These are phyloP conservation scores for Eucalyptus polyanthemos DNA, from an alignment of 345 rosid species.

Conservation along the genomic window DNA sequence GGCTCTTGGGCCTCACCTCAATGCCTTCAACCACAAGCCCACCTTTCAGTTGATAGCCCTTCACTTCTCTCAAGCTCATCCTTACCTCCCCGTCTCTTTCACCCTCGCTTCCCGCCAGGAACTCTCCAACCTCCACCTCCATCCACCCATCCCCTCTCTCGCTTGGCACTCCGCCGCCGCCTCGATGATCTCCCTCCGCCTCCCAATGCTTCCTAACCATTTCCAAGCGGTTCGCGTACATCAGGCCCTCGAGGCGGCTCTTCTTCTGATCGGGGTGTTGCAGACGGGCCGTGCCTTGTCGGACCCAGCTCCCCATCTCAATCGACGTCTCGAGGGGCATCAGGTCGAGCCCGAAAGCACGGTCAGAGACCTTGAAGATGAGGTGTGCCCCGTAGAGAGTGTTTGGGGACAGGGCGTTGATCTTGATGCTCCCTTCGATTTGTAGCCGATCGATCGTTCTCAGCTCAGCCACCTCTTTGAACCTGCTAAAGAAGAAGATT, in stretches of 20 bases:
- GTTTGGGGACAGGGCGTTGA: constrained; percentile 19
- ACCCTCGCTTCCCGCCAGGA: constrained; percentile 11
- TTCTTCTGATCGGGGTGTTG: neutral
- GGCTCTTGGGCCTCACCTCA: constrained; percentile 50
- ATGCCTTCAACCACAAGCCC: constrained; percentile 67
- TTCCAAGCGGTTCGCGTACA: neutral
- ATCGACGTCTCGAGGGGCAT: constrained; percentile 30
- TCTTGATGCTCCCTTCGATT: constrained; percentile 18
- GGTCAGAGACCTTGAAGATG: constrained; percentile 12
- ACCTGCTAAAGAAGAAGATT: neutral
- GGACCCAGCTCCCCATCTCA: neutral
- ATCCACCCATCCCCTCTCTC: constrained; percentile 54
- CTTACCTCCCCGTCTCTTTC: constrained; percentile 12
- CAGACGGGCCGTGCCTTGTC: neutral
- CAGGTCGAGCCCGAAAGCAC: constrained; percentile 39
- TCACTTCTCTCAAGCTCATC: constrained; percentile 55
- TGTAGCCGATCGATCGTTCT: constrained; percentile 14
- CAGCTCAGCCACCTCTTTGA: constrained; percentile 19
- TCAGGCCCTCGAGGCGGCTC: neutral
- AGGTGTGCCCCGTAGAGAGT: constrained; percentile 46
- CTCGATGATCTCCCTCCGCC: neutral
- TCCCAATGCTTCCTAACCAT: neutral
- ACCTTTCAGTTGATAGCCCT: constrained; percentile 63
- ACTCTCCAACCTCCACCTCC: constrained; percentile 73
- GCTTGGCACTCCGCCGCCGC: neutral